These are phyloP conservation scores for Candida nitratophila DNA, from an alignment of 805 yeast genomes.

Conservation along the genomic window DNA sequence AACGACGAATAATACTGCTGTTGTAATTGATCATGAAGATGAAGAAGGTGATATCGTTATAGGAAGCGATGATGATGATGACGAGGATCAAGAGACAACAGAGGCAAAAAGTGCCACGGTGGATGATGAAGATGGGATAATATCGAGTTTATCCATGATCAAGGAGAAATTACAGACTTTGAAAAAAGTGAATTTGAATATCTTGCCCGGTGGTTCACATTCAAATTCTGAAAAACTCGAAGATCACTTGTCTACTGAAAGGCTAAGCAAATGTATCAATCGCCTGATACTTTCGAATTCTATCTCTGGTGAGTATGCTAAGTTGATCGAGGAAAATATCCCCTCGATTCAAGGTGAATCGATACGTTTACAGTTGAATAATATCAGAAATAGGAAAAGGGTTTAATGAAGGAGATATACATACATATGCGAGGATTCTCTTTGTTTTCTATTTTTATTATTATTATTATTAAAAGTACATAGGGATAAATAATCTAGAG, in stretches of 20 bases:
- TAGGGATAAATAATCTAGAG: neutral
- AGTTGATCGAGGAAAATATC: slow-evolving; percentile 12
- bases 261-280: slow-evolving; percentile 12
- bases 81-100: slow-evolving; percentile 2
- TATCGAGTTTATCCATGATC: slow-evolving; percentile 18
- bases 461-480: neutral
- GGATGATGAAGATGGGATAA: slow-evolving; percentile 7
- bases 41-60: neutral
- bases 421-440: too few species aligned
- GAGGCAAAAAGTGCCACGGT: neutral
- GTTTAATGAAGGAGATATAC: neutral
- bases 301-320: slow-evolving; percentile 7
- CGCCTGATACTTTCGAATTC: slow-evolving; percentile 9
- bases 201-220: neutral
- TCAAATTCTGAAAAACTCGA: neutral
- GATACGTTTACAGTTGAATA: slow-evolving; percentile 18
- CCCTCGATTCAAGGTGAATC: slow-evolving; percentile 15
- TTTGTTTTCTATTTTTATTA: too few species aligned
- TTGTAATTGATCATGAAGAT: neutral
- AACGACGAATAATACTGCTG: neutral
- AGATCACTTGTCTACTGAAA: slow-evolving; percentile 2
- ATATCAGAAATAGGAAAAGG: slow-evolving; percentile 12
- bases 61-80: slow-evolving; percentile 2
- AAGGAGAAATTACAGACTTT: slow-evolving; percentile 14
- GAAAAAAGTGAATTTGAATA: slow-evolving; percentile 8